Percentiles rank a stretch among this genome's conserved stretches.
phyloP scores from a whole-genome alignment of 495 filamentous ascomycete species.

The Lophiostoma macrostomum region DNA sequence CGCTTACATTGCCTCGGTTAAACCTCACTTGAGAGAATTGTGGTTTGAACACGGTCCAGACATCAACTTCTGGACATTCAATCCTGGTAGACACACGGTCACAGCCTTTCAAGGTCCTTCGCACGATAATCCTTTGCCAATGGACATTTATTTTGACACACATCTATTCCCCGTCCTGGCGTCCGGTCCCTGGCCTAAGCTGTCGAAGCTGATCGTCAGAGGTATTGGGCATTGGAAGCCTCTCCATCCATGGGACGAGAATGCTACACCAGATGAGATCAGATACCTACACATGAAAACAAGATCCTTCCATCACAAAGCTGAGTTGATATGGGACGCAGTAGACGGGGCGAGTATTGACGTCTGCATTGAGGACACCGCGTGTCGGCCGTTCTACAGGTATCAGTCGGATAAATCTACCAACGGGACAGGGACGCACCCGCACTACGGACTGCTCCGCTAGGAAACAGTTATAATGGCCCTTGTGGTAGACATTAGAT shows the following conservation, averaged over 20 bases:
- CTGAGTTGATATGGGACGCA: conserved; percentile 6
- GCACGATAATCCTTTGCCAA: conserved; percentile 1
- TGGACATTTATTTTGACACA: conserved; percentile 9
- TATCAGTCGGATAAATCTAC: neutral
- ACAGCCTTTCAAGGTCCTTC: neutral
- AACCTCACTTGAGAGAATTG: neutral
- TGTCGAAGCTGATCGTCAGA: conserved; percentile 4
- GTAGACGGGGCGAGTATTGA: neutral
- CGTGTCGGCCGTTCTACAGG: conserved; percentile 6
- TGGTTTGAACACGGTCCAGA: conserved; percentile 12
- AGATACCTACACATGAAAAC: conserved; percentile 5
- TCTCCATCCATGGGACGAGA: conserved; percentile 2
- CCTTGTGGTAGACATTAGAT: no score
- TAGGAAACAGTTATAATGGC: no score
- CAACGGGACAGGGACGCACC: neutral
- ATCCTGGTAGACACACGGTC: neutral
- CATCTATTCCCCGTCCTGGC: conserved; percentile 1
- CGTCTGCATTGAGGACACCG: conserved; percentile 5
- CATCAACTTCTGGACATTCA: neutral
- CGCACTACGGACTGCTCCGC: no score
- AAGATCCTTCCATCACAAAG: neutral
- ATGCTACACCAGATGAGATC: neutral
- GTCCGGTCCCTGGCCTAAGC: conserved; percentile 6
- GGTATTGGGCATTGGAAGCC: conserved; percentile 14
- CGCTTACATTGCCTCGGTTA: conserved; percentile 3